phyloP scores from a whole-genome alignment of 257 asterid species.

The Capsicum baccatum region DNA sequence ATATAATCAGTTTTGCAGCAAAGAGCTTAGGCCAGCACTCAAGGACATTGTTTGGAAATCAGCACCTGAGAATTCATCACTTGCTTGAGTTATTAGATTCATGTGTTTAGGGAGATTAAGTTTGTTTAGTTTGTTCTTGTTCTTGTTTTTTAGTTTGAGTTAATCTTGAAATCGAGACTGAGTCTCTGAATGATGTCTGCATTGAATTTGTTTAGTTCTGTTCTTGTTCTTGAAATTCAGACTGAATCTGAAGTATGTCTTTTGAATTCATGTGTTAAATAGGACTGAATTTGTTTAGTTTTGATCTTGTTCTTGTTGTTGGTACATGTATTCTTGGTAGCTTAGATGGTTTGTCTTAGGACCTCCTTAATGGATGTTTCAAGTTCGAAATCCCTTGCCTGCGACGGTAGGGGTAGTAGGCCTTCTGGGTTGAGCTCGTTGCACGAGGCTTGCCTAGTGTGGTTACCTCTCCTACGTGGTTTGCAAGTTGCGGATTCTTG shows the following conservation, averaged over 20 bases:
- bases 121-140: neutral
- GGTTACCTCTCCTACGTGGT: no score
- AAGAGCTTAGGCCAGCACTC: slow-evolving; percentile 72
- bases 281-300: neutral
- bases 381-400: no score
- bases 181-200: no score
- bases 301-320: neutral
- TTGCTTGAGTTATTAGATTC: slow-evolving; percentile 37
- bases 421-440: no score
- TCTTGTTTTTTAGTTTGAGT: neutral
- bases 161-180: neutral
- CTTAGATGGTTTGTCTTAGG: no score
- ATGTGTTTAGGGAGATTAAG: neutral
- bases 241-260: neutral
- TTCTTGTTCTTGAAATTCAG: neutral
- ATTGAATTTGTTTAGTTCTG: no score
- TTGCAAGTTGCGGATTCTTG: no score
- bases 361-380: no score
- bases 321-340: neutral
- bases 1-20: slow-evolving; percentile 69
- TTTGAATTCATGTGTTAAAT: neutral
- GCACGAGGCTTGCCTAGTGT: no score
- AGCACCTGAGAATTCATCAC: slow-evolving; percentile 41
- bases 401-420: no score
- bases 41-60: slow-evolving; percentile 70